Conservation (phyloP, 192 early-diverging fungal species). For the Gaertneriomyces semiglobifer region DNA sequence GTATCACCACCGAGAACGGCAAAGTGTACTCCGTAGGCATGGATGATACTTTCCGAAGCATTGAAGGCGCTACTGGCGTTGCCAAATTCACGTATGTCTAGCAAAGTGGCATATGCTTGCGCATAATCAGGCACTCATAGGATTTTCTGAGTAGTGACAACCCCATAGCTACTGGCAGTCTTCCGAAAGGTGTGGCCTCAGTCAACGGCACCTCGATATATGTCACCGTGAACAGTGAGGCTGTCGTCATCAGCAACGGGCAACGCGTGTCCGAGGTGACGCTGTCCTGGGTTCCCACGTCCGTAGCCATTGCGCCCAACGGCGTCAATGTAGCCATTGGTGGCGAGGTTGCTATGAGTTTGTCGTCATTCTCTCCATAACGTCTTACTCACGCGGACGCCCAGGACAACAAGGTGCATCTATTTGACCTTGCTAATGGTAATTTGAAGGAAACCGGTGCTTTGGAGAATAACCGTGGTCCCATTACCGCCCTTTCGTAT, state of each 20-base stretch:
- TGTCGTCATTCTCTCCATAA: background rate
- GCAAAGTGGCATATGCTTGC: constrained; percentile 40
- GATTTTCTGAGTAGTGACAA: constrained; percentile 12
- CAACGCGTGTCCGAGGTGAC: constrained; percentile 36
- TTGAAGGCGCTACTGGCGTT: constrained; percentile 18
- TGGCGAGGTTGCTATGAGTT: constrained; percentile 46
- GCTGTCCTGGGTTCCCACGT: constrained; percentile 47
- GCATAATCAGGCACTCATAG: constrained; percentile 33
- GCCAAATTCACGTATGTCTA: constrained; percentile 41
- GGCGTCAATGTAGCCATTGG: constrained; percentile 61
- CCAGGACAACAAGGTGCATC: constrained; percentile 62
- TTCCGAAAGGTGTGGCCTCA: constrained; percentile 57
- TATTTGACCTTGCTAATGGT: constrained; percentile 56
- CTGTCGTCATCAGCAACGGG: constrained; percentile 49
- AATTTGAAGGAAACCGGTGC: constrained; percentile 29
- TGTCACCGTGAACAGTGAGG: constrained; percentile 50
- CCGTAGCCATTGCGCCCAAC: constrained; percentile 53
- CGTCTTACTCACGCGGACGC: background rate
- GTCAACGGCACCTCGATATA: constrained; percentile 49
- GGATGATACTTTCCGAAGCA: constrained; percentile 65
- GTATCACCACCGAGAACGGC: constrained; percentile 45
- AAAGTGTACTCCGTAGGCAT: constrained; percentile 64
- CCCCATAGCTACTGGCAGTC: constrained; percentile 36
- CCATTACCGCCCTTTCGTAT: constrained; percentile 76
- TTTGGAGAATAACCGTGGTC: constrained; percentile 51